Percentiles rank a stretch among this genome's conserved stretches.
phyloP scores from a whole-genome alignment of 345 rosid species.

The Sapria himalayana region DNA sequence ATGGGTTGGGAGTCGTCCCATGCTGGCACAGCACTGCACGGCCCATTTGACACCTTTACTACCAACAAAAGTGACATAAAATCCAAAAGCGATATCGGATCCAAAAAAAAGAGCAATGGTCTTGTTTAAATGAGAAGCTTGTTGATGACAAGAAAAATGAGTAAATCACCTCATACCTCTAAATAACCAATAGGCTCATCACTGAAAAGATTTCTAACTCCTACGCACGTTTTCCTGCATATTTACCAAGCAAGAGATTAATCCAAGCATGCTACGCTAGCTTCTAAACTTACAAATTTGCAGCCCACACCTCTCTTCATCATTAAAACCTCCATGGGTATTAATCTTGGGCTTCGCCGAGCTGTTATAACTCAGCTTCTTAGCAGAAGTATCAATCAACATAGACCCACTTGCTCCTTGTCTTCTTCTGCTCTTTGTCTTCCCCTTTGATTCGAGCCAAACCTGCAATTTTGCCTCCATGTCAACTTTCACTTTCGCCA shows the following conservation, averaged over 20 bases:
- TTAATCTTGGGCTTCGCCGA: constrained; percentile 22
- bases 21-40: neutral
- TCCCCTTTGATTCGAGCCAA: constrained; percentile 89
- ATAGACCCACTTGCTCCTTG: constrained; percentile 25
- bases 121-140: too few relatives aligned
- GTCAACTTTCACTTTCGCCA: constrained; percentile 40
- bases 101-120: too few relatives aligned
- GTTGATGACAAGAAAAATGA: too few relatives aligned
- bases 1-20: too few relatives aligned
- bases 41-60: neutral
- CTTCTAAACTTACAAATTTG: neutral
- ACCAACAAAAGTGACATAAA: too few relatives aligned
- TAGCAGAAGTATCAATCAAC: constrained; percentile 16
- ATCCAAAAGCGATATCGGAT: too few relatives aligned
- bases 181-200: constrained; percentile 17
- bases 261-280: neutral
- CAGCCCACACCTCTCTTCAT: constrained; percentile 22
- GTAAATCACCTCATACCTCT: constrained; percentile 24
- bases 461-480: constrained; percentile 72
- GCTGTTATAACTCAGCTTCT: constrained; percentile 20
- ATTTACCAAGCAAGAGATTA: constrained; percentile 5
- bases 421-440: constrained; percentile 37
- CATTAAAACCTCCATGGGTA: constrained; percentile 9
- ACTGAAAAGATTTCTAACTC: constrained; percentile 24
- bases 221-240: constrained; percentile 24